Conservation (phyloP, 768 basidiomycete genomes). For the Rubroboletus satanas region DNA sequence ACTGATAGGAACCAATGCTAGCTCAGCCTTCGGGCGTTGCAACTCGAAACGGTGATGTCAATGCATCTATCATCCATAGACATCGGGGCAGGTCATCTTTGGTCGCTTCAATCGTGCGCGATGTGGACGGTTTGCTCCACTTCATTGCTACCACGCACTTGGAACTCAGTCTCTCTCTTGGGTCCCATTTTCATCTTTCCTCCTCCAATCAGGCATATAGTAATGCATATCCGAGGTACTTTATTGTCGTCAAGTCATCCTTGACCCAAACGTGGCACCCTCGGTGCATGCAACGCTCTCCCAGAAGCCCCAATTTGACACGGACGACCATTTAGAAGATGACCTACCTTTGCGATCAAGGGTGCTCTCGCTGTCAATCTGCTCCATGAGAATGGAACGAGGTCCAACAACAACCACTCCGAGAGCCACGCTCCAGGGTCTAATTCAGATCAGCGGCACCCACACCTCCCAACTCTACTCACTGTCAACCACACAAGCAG, state of each 20-base stretch:
- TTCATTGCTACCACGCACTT: conserved; percentile 4
- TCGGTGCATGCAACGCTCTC: conserved; percentile 2
- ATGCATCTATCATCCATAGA: background rate
- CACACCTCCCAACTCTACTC: conserved; percentile 17
- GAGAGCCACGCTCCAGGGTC: conserved; percentile 27
- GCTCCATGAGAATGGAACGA: conserved; percentile 31
- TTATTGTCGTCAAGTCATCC: conserved; percentile 9
- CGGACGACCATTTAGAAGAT: conserved; percentile 20
- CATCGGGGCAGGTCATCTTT: background rate
- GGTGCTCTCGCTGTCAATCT: conserved; percentile 19
- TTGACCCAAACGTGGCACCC: conserved; percentile 8
- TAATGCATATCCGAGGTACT: conserved; percentile 16
- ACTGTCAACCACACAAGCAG: conserved; percentile 14
- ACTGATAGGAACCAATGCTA: background rate
- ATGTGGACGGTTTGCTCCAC: conserved; percentile 7
- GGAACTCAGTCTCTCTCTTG: background rate
- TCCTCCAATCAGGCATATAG: conserved; percentile 5
- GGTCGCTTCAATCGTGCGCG: background rate
- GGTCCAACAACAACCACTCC: conserved; percentile 17
- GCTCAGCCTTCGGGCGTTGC: background rate
- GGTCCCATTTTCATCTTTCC: background rate
- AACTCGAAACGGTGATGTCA: conserved; percentile 7
- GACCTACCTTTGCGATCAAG: conserved; percentile 23
- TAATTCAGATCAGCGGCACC: conserved; percentile 23
- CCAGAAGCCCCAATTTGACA: conserved; percentile 20